Evolutionary conservation across 2,329 filamentous ascomycete species (phyloP), one percentile per base, ranked within the genome.

Genomic region (Biscogniauxia sp.): DNA sequence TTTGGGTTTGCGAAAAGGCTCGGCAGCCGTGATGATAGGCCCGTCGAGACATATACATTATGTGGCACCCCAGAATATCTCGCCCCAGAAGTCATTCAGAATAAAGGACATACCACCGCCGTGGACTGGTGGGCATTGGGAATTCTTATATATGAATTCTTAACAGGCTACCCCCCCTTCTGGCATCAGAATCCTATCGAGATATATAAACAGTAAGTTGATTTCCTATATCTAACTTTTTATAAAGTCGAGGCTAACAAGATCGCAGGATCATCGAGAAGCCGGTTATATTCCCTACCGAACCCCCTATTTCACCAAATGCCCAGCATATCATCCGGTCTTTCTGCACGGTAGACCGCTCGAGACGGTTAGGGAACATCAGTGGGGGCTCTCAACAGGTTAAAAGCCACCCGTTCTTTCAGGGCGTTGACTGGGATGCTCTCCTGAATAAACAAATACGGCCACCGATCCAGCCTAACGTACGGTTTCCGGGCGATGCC

Each of bases 41-140:
- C 81, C 5, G 79, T 81, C 55, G 90, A 93, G 77, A 93, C 91
- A 5, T 94, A 93, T 70, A 94, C 91, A 2, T 82, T 94, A 26
- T 94, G 91, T 75, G 91, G 91, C 55, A 94, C 91, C 1, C 91
- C 91, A 53, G 91, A 94, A 72, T 94, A 94, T 74, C 85, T 94
- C 53, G 91, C 91, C 1, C 91, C 91, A 5, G 91, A 94, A 77
- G 91, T 94, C 51, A 93, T 94, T 67, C 86, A 92, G 66, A 93
- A 92, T 73, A 92, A 91, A 72, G 91, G 89, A 13, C 87, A 89
- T 71, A 88, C 85, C 2, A 87, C 85, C 2, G 90, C 91, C 15
- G 91, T 94, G 41, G 91, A 94, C 78, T 94, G 91, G 91, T 94
- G 91, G 91, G 91, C 91, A 0, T 81, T 95, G 67, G 91, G 91